Evolutionary conservation across 1,284 basidiomycete species (phyloP).

Genomic region (Microstroma glucosiphilum): DNA sequence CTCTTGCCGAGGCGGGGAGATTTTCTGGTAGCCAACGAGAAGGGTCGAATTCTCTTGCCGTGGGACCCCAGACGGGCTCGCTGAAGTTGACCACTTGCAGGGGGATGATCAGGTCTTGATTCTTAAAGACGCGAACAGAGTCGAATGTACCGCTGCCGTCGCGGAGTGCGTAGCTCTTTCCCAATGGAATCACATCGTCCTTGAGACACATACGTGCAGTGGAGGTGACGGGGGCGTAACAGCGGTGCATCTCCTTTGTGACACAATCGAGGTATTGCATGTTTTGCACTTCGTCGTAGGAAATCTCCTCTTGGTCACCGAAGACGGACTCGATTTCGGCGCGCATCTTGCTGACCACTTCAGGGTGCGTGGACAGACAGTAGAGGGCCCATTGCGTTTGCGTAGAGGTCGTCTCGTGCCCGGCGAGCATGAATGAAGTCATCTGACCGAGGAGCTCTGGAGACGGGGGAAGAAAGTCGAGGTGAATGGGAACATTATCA

Average conservation of each 20-base stretch:
- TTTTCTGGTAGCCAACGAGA: conserved; percentile 33
- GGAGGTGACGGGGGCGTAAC: conserved; percentile 26
- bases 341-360: conserved; percentile 30
- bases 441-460: conserved; percentile 36
- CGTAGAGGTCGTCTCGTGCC: conserved; percentile 46
- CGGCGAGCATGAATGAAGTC: conserved; percentile 44
- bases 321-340: conserved; percentile 34
- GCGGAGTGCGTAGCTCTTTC: conserved; percentile 24
- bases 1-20: conserved; percentile 19
- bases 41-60: conserved; percentile 32
- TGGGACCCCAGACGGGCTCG: conserved; percentile 30
- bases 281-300: conserved; percentile 31
- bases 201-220: conserved; percentile 28
- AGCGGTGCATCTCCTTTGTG: conserved; percentile 36
- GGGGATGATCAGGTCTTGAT: conserved; percentile 30
- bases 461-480: no score
- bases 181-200: conserved; percentile 33
- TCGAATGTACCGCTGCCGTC: conserved; percentile 28
- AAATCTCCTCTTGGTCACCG: conserved; percentile 19
- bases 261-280: conserved; percentile 40
- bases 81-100: conserved; percentile 30
- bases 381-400: conserved; percentile 42
- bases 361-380: conserved; percentile 24
- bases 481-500: no score
- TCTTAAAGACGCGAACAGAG: conserved; percentile 28